Percentiles rank a stretch among this genome's conserved stretches.
Conservation (phyloP, 192 early-diverging fungal genomes). For the Geranomyces michiganensis region DNA sequence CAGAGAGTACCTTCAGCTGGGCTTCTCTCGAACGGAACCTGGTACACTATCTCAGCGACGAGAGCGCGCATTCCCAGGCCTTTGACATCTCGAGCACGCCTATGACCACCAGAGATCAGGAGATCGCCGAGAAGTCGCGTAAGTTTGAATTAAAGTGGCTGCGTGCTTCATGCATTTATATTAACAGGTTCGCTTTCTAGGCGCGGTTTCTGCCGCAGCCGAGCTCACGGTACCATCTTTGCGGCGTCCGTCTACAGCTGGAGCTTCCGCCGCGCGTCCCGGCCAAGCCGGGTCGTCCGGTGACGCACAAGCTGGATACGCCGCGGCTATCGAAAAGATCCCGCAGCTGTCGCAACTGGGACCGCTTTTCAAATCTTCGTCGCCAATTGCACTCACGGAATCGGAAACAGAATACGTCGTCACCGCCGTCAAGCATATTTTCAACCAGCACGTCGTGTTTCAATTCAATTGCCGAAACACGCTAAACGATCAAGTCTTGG, state of each 20-base stretch:
- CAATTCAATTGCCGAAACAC: slow-evolving; percentile 97
- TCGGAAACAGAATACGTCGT: slow-evolving; percentile 96
- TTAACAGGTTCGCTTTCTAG: slow-evolving; percentile 22
- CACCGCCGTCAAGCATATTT: slow-evolving; percentile 91
- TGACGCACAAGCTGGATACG: slow-evolving; percentile 76
- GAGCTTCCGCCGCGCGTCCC: neutral
- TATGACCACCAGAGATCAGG: slow-evolving; percentile 82
- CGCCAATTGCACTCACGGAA: slow-evolving; percentile 82
- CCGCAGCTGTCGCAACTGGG: slow-evolving; percentile 85
- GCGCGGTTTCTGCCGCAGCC: slow-evolving; percentile 39
- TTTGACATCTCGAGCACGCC: slow-evolving; percentile 84
- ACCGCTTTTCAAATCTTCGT: slow-evolving; percentile 82
- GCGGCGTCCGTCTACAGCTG: slow-evolving; percentile 12
- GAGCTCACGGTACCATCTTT: slow-evolving; percentile 32
- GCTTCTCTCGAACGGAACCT: slow-evolving; percentile 84
- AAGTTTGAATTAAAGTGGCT: slow-evolving; percentile 2
- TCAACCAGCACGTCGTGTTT: slow-evolving; percentile 86
- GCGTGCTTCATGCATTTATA: neutral
- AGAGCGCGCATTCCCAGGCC: slow-evolving; percentile 55
- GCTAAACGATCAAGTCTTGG: slow-evolving; percentile 87
- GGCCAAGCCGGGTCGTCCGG: slow-evolving; percentile 8
- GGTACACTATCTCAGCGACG: slow-evolving; percentile 79
- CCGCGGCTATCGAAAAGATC: slow-evolving; percentile 75
- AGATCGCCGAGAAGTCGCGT: slow-evolving; percentile 77
- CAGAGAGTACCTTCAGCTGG: slow-evolving; percentile 85